Evolutionary conservation across 1,139 yeast species (phyloP).

Genomic region (Candida sp.): DNA sequence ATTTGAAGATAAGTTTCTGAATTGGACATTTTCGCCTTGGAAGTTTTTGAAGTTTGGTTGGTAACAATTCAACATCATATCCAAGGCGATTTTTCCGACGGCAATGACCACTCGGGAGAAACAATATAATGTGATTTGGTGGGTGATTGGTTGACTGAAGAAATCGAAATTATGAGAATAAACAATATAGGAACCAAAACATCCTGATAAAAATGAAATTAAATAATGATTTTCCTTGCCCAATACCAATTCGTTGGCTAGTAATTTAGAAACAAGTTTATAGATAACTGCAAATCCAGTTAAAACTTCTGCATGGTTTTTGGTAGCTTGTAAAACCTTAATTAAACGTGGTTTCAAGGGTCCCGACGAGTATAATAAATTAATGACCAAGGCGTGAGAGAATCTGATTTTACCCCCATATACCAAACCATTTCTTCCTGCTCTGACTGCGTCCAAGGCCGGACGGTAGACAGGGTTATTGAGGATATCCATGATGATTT

Average conservation of each 20-base stretch:
- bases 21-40: slow-evolving; percentile 19
- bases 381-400: slow-evolving; percentile 70
- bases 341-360: slow-evolving; percentile 45
- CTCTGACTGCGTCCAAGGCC: slow-evolving; percentile 33
- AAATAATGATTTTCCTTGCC: slow-evolving; percentile 28
- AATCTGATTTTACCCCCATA: slow-evolving; percentile 76
- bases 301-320: slow-evolving; percentile 63
- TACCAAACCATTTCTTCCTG: slow-evolving; percentile 52
- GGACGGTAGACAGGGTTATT: slow-evolving; percentile 34
- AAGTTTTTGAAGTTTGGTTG: slow-evolving; percentile 30
- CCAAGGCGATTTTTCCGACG: slow-evolving; percentile 44
- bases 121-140: slow-evolving; percentile 61
- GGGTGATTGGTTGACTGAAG: slow-evolving; percentile 49
- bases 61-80: slow-evolving; percentile 30
- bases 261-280: slow-evolving; percentile 35
- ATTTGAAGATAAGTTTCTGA: slow-evolving; percentile 24
- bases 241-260: slow-evolving; percentile 31
- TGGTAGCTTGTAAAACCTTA: slow-evolving; percentile 55
- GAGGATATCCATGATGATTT: slow-evolving; percentile 16
- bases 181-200: slow-evolving; percentile 60
- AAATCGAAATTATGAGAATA: slow-evolving; percentile 55
- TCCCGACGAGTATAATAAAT: slow-evolving; percentile 49
- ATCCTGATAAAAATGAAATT: slow-evolving; percentile 58
- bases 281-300: slow-evolving; percentile 67
- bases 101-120: slow-evolving; percentile 59